phyloP scores from a whole-genome alignment of 352 stramenopile species.

The Globisporangium sylvaticum region DNA sequence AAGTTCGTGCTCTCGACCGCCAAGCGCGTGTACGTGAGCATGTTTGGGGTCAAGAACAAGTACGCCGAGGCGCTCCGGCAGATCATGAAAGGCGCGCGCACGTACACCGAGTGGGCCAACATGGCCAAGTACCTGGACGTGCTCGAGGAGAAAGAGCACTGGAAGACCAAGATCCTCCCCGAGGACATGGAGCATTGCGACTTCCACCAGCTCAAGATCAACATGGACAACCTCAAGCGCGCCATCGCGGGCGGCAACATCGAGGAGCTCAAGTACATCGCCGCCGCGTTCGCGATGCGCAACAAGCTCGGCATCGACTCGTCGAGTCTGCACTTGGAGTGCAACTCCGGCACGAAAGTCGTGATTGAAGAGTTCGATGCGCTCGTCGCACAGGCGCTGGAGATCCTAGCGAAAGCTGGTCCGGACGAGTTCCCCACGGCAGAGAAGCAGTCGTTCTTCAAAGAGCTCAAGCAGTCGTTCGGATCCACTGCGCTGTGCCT shows the following conservation, averaged over 20 bases:
- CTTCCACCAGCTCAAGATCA: conserved; percentile 45
- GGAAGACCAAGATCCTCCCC: conserved; percentile 38
- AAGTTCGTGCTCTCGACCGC: conserved; percentile 33
- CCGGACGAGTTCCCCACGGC: conserved; percentile 29
- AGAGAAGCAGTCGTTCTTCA: conserved; percentile 55
- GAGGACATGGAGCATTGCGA: conserved; percentile 60
- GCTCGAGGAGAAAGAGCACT: conserved; percentile 59
- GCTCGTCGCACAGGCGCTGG: conserved; percentile 39
- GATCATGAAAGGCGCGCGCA: conserved; percentile 58
- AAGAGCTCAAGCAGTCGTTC: conserved; percentile 73
- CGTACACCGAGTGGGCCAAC: conserved; percentile 52
- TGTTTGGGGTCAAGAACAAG: conserved; percentile 43
- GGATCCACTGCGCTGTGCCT: conserved; percentile 90
- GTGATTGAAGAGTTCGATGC: conserved; percentile 52
- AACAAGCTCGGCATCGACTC: conserved; percentile 61
- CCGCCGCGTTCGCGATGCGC: conserved; percentile 58
- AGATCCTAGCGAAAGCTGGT: conserved; percentile 29
- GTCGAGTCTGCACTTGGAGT: conserved; percentile 47
- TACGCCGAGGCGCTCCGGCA: conserved; percentile 48
- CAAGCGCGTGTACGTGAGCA: conserved; percentile 24
- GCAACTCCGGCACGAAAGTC: conserved; percentile 58
- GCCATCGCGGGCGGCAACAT: conserved; percentile 33
- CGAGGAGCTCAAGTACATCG: conserved; percentile 52
- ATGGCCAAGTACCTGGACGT: conserved; percentile 61
- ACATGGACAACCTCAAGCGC: conserved; percentile 33